Evolutionary conservation across 2,329 filamentous ascomycete species (phyloP).

Genomic region (Aspergillus ruber): DNA sequence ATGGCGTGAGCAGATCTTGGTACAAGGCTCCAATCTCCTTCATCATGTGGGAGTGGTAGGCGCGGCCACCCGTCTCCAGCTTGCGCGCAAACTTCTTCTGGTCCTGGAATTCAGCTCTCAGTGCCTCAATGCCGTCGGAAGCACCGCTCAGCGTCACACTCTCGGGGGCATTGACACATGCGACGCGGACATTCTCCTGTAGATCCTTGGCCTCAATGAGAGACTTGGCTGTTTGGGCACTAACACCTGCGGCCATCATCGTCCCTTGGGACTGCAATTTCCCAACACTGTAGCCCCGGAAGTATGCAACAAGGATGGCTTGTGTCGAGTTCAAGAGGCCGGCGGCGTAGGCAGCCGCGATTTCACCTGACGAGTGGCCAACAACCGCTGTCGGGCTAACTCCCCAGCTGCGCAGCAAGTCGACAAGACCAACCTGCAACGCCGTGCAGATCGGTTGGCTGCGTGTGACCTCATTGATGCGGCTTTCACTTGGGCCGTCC

Average conservation of each 20-base stretch:
- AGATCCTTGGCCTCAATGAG: not conserved
- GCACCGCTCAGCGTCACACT: not conserved
- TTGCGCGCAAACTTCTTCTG: not conserved
- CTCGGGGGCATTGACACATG: not conserved
- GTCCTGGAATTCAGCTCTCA: not conserved
- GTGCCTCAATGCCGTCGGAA: not conserved
- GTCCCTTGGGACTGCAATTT: not conserved
- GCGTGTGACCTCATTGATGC: slow-evolving; percentile 10
- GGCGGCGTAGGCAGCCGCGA: slow-evolving; percentile 19
- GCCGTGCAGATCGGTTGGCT: slow-evolving; percentile 18
- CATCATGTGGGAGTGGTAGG: slow-evolving; percentile 2
- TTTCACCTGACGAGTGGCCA: slow-evolving; percentile 21
- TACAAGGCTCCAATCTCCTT: not conserved
- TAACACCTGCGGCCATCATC: not conserved
- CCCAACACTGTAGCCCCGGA: not conserved
- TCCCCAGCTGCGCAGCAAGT: slow-evolving; percentile 7
- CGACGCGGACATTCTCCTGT: not conserved
- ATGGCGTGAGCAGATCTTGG: not conserved
- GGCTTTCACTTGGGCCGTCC: slow-evolving; percentile 1
- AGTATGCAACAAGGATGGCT: not conserved
- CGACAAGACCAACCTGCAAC: slow-evolving; percentile 19
- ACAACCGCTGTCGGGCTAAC: slow-evolving; percentile 12
- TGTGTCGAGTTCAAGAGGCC: slow-evolving; percentile 2
- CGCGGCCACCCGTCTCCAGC: not conserved
- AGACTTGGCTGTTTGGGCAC: not conserved